Conservation (phyloP, 2,329 filamentous ascomycete species). For the Penicillium aurantiogriseum region DNA sequence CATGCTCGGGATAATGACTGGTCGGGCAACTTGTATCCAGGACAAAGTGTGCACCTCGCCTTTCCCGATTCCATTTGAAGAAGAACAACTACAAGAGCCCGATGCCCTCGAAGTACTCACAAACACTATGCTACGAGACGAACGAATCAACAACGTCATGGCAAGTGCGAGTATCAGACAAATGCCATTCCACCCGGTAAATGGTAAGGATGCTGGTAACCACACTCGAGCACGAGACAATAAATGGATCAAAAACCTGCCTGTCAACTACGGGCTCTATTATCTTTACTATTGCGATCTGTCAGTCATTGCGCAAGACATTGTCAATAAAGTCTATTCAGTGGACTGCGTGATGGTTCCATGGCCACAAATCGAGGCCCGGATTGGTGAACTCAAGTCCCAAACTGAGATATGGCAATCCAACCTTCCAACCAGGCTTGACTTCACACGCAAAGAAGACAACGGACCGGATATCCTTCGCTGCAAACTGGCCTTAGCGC, state of each 20-base stretch:
- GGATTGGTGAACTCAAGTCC: slow-evolving; percentile 39
- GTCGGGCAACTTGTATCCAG: slow-evolving; percentile 43
- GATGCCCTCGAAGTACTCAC: slow-evolving; percentile 35
- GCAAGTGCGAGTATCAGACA: slow-evolving; percentile 33
- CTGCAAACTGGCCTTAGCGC: slow-evolving; percentile 42
- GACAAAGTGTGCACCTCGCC: slow-evolving; percentile 46
- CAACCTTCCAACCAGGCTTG: slow-evolving; percentile 37
- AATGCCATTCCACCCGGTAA: slow-evolving; percentile 32
- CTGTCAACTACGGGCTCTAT: slow-evolving; percentile 36
- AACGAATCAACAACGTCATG: slow-evolving; percentile 31
- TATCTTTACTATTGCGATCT: slow-evolving; percentile 44
- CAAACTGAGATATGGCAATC: slow-evolving; percentile 42
- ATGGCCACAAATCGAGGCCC: slow-evolving; percentile 43
- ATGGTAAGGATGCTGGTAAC: slow-evolving; percentile 26
- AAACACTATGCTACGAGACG: slow-evolving; percentile 31
- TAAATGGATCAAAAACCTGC: slow-evolving; percentile 37
- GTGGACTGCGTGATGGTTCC: slow-evolving; percentile 39
- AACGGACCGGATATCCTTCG: slow-evolving; percentile 36
- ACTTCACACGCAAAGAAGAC: slow-evolving; percentile 38
- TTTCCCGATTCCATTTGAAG: slow-evolving; percentile 43
- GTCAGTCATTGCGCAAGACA: slow-evolving; percentile 40
- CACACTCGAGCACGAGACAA: slow-evolving; percentile 28
- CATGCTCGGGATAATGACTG: slow-evolving; percentile 48
- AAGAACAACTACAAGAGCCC: slow-evolving; percentile 38
- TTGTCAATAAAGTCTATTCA: slow-evolving; percentile 45